Conservation (phyloP, 768 basidiomycete genomes). For the Hygrocybe coccinea region DNA sequence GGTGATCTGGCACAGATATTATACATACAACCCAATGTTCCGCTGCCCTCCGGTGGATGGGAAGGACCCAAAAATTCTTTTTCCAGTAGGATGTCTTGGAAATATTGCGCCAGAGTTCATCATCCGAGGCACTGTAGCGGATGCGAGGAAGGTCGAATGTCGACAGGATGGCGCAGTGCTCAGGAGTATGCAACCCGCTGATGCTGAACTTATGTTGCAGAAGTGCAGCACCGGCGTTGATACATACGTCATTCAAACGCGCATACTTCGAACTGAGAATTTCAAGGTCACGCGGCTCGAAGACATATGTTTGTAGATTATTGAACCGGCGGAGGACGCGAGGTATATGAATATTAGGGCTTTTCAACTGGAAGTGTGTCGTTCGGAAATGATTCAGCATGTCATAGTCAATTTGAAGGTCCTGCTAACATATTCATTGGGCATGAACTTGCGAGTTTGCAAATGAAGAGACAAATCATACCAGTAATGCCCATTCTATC, state of each 20-base stretch:
- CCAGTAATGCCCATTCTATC: no score
- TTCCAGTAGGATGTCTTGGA: conserved; percentile 24
- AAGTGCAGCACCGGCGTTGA: conserved; percentile 23
- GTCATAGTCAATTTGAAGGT: no score
- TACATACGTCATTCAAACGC: conserved; percentile 21
- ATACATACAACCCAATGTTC: conserved; percentile 34
- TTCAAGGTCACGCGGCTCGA: conserved; percentile 11
- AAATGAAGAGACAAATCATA: no score
- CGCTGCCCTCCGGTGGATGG: conserved; percentile 26
- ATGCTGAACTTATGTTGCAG: conserved; percentile 10
- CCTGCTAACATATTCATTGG: no score
- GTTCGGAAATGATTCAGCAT: no score
- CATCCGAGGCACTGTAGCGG: conserved; percentile 14
- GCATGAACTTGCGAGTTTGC: no score
- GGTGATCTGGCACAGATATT: conserved; percentile 5
- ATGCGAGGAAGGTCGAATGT: conserved; percentile 18
- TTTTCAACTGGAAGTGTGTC: background rate
- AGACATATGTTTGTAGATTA: conserved; percentile 10
- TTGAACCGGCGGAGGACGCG: conserved; percentile 1
- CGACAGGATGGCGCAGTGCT: conserved; percentile 12
- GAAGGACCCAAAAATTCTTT: conserved; percentile 34
- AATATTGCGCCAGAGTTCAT: conserved; percentile 19
- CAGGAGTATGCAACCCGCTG: background rate
- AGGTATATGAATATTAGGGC: background rate
- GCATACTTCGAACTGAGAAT: background rate